Percentiles rank a stretch among this genome's conserved stretches.
phyloP scores from a whole-genome alignment of 768 basidiomycete species.

The Dictyophora rubrovolvata region DNA sequence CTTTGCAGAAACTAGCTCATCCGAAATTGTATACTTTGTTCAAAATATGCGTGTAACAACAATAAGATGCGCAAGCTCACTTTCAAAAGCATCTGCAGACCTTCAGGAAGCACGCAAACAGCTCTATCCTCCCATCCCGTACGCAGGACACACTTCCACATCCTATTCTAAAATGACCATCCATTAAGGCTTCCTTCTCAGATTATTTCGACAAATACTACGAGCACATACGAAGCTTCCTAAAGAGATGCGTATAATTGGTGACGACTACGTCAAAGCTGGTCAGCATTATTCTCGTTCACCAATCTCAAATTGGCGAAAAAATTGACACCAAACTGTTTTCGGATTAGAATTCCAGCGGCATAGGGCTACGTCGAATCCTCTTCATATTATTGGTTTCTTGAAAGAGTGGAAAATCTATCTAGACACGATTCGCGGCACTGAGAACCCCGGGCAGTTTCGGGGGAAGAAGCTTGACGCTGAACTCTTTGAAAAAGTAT shows the following conservation, averaged over 20 bases:
- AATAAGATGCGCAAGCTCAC: constrained; percentile 36
- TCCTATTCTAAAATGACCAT: not conserved
- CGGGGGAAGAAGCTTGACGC: constrained; percentile 59
- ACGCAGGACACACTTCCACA: constrained; percentile 19
- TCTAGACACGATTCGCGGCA: constrained; percentile 27
- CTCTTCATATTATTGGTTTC: constrained; percentile 88
- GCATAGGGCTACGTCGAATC: constrained; percentile 72
- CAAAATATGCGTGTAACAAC: constrained; percentile 14
- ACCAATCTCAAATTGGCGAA: too few relatives aligned
- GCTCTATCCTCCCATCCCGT: constrained; percentile 81
- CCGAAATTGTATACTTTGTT: not conserved
- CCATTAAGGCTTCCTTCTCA: constrained; percentile 19
- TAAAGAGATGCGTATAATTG: constrained; percentile 70
- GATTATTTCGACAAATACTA: constrained; percentile 72
- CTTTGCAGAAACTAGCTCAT: not conserved
- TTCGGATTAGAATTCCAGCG: constrained; percentile 68
- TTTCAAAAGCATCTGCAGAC: constrained; percentile 47
- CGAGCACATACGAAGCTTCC: constrained; percentile 71
- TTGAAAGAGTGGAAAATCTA: constrained; percentile 94
- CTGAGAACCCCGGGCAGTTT: constrained; percentile 48
- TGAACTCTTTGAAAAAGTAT: constrained; percentile 67
- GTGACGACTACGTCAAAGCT: constrained; percentile 77
- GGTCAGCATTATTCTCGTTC: constrained; percentile 29
- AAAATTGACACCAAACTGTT: too few relatives aligned
- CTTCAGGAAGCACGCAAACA: constrained; percentile 53